Evolutionary conservation across 495 filamentous ascomycete species (phyloP), one percentile per base, ranked within the genome.

Genomic region (Xylaria longipes): DNA sequence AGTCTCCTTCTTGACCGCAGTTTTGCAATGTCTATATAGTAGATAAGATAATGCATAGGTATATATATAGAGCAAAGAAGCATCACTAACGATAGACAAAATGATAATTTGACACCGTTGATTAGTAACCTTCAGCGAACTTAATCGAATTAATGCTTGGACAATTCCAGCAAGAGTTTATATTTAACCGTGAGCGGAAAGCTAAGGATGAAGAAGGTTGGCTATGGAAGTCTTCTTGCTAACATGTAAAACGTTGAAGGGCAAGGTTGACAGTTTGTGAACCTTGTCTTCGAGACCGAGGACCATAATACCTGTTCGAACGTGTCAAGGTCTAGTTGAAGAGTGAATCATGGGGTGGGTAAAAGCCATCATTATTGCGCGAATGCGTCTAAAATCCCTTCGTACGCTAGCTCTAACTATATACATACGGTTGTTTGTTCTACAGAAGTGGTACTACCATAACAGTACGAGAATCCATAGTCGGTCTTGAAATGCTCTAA

Each of bases 1-100:
- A 64, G 74, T 12, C 6, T 3, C 33, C 43, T 11, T 57, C 22
- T 27, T 1, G 35, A n/a, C 12, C 12, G 3, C 29, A 61, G 17
- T 29, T 2, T 43, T 35, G 17, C 14, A 14, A 22, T 61, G 41
- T 48, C 43, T 45, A 46, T 61, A 33, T 22, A 35, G 25, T 57
- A 25, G 58, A 62, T 22, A 35, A 1, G n/a, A 27, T 52, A 43
- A 56, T 68, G 12, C 17, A 57, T 31, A 46, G 20, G 46, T 35
- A 46, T 15, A 0, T 45, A 56, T 20, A 56, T 37, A 56, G 46
- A 56, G 46, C 12, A 39, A 41, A 39, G 33, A 58, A 31, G 37
- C 25, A 68, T 58, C 65, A 45, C 37, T 29, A 50, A 20, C 6
- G 12, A 39, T 58, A 41, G 65, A 58, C 37, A 37, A 56, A 27